Base-by-base conservation (phyloP, 805 yeast genomes). In the Wickerhamiella sorbophila region DNA sequence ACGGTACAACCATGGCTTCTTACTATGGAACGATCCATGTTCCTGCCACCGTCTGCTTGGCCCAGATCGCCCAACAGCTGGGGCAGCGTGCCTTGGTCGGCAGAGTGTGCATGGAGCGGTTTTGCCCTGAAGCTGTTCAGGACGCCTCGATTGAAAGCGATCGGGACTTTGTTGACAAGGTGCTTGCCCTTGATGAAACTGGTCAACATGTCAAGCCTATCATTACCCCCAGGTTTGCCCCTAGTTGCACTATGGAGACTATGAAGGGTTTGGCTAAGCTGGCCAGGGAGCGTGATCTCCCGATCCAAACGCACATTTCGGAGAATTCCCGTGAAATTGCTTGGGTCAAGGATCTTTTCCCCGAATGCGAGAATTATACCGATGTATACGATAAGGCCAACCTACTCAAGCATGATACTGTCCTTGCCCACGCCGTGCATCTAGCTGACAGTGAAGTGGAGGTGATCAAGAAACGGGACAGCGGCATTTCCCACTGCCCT, bases 21-120 rank as follows among this genome's bases (percentile, higher is more conserved):
- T 91, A 91, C 62, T 91, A 77, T 58, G 88, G 96, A 3, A 86
- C 97, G 0, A 77, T 84, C 36, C 94, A 88, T 55, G 65, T 77
- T 0, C 73, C 71, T 5, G 77, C 94, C 3, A 72, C 96, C 2
- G 78, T 78, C 40, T 52, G 79, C 31, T 71, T 91, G 53, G 94
- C 94, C 1, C 80, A 79, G 44, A 57, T 80, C 14, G 75, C 88
- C 29, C 62, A 77, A 10, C 46, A 64, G 32, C 51, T 63, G 24
- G 94, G 95, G 31, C 97, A 87, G 60, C 67, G 96, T 46, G 95
- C 95, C 0, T 70, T 82, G 41, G 75, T 91, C 31, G 98, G 98
- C 3, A 79, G 88, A 52, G 94, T 85, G 17, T 91, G 97, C 57
- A 91, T 91, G 97, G 79, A 86, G 56, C 71, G 73, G 46, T 78